Conservation (phyloP, 2,329 filamentous ascomycete genomes). For the Penicillium sp. region DNA sequence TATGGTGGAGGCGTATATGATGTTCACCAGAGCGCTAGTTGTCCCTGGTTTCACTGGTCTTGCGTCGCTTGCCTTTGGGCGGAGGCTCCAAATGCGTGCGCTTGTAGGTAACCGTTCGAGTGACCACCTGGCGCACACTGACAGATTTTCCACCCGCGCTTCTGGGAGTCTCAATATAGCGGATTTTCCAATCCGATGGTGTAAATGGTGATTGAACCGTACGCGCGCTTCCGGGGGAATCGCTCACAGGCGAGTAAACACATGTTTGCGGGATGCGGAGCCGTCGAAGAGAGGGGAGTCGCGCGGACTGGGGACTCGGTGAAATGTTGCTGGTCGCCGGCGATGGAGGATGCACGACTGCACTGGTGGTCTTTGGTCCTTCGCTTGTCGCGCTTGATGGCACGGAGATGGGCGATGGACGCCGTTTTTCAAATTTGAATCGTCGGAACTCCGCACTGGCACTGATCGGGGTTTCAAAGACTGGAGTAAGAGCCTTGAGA, state of each 20-base stretch:
- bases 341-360: conserved; percentile 40
- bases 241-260: conserved; percentile 58
- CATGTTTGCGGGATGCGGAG: conserved; percentile 75
- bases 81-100: conserved; percentile 70
- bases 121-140: conserved; percentile 81
- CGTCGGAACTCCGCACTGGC: conserved; percentile 51
- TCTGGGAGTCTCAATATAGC: conserved; percentile 56
- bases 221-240: conserved; percentile 55
- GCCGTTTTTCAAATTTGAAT: conserved; percentile 26
- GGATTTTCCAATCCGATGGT: conserved; percentile 70
- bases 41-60: conserved; percentile 32
- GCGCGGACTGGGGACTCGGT: conserved; percentile 55
- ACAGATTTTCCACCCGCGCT: conserved; percentile 59
- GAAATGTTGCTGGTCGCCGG: conserved; percentile 1
- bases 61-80: conserved; percentile 87
- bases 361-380: no score
- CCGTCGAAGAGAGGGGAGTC: conserved; percentile 53
- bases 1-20: no score
- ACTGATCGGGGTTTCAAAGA: conserved; percentile 63
- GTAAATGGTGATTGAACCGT: conserved; percentile 68
- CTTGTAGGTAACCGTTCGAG: conserved; percentile 89
- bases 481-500: conserved; percentile 69
- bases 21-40: no score
- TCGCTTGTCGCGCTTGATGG: conserved; percentile 39
- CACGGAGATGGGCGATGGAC: conserved; percentile 33